Evolutionary conservation across 495 filamentous ascomycete genomes (phyloP).

Genomic region (Penicillium simplicissimum): DNA sequence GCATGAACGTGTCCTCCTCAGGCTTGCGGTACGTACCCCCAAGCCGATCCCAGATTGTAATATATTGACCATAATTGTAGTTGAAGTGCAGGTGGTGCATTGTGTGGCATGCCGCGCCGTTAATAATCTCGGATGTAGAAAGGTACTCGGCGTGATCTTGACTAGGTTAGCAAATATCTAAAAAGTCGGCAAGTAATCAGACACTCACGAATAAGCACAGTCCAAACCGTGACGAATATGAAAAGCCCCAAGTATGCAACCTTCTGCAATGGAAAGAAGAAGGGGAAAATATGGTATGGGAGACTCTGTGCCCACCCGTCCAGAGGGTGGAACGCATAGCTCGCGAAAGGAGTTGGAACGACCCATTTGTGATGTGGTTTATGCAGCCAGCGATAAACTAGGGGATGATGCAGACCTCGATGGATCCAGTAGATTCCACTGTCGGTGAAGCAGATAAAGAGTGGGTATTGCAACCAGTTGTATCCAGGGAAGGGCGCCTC

Average conservation of each 20-base stretch:
- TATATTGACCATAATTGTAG: constrained; percentile 96
- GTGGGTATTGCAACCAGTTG: constrained; percentile 78
- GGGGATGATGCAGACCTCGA: constrained; percentile 76
- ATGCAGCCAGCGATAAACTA: constrained; percentile 81
- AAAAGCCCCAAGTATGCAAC: constrained; percentile 81
- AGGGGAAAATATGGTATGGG: constrained; percentile 92
- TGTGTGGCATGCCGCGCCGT: constrained; percentile 92
- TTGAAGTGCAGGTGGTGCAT: constrained; percentile 96
- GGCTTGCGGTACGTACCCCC: constrained; percentile 83
- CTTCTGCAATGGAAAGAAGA: constrained; percentile 91
- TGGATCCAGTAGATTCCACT: constrained; percentile 92
- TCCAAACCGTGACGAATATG: constrained; percentile 92
- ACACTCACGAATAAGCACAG: constrained; percentile 74
- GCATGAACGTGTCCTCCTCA: constrained; percentile 24
- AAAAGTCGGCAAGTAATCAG: background rate
- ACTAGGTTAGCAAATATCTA: background rate
- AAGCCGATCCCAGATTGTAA: constrained; percentile 89
- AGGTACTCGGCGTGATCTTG: constrained; percentile 86
- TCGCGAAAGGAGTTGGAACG: constrained; percentile 90
- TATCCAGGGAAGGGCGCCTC: constrained; percentile 73
- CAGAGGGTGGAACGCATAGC: constrained; percentile 89
- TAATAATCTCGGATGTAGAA: constrained; percentile 76
- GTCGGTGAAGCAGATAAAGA: constrained; percentile 92
- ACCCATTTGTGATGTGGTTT: constrained; percentile 99
- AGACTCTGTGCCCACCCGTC: constrained; percentile 88